Evolutionary conservation across 2,329 filamentous ascomycete genomes (phyloP), one percentile per base, ranked within the genome.

Genomic region (Ceratocystis alfenasii): DNA sequence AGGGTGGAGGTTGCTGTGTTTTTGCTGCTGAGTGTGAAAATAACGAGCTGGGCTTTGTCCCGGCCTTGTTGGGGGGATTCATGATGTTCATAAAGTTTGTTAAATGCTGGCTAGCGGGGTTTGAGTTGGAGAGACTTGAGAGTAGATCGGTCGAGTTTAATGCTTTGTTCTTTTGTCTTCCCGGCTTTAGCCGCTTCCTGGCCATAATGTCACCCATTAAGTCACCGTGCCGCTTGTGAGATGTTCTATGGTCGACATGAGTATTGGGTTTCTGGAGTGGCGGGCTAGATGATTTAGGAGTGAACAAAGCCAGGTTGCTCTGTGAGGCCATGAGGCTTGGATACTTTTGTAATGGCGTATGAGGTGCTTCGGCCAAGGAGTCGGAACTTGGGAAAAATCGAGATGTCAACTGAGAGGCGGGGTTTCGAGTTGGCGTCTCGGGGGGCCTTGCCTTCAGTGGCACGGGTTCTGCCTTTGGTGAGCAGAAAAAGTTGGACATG

Each of bases 61-160:
- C 7, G 50, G 67, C 62, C 63, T 50, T 41, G 36, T 17, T 8
- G 69, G 70, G 44, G 69, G 5, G 28, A 0, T 55, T 3, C 3
- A 65, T 20, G 1, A 64, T 64, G 15, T 69, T 64, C 12, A 55
- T 66, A 17, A 76, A 69, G 69, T 70, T 72, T 0, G n/a, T 28
- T 15, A 72, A 70, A 2, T 75, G 74, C 5, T 65, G 30, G n/a
- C 69, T 67, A 3, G 73, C 61, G 2, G 15, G 70, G 36, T 66
- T 69, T 8, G 66, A 15, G 22, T 69, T 36, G 0, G 25, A 45
- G 57, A 62, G 25, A 22, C 41, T 33, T 22, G 59, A n/a, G 1
- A 67, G 28, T 48, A 63, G 15, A 48, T 12, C 48, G 8, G 59
- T 20, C 12, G 41, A 30, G 1, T 6, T 6, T 48, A 30, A 45